These are phyloP conservation scores for Lithospermum erythrorhizon DNA, from an alignment of 257 asterid species.

Conservation along the genomic window DNA sequence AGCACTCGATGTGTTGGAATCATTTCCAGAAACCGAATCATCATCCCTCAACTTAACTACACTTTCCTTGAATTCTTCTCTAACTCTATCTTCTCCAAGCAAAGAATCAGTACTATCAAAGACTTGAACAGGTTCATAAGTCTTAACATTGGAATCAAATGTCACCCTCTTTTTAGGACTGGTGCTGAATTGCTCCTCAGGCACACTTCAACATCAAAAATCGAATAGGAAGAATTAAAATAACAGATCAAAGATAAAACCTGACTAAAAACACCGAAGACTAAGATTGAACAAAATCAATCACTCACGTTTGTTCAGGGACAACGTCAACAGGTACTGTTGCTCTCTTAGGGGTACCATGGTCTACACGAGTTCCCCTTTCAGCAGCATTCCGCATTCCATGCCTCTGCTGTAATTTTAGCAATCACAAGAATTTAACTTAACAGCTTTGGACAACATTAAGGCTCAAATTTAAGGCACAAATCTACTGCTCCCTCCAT, in stretches of 20 bases:
- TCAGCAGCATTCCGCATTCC: conserved; percentile 33
- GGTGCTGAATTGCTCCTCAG: conserved; percentile 42
- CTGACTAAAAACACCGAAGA: not conserved
- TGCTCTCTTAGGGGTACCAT: conserved; percentile 23
- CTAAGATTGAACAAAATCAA: conserved; percentile 1
- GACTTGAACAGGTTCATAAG: conserved; percentile 52
- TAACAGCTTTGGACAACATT: not conserved
- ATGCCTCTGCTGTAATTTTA: conserved; percentile 37
- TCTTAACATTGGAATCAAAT: conserved; percentile 58
- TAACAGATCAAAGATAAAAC: not conserved
- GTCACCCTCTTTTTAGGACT: conserved; percentile 69
- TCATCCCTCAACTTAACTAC: conserved; percentile 20
- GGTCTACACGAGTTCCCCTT: conserved; percentile 22
- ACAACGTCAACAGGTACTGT: conserved; percentile 18
- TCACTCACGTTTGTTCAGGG: conserved; percentile 42
- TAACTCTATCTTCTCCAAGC: conserved; percentile 21
- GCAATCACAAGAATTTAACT: not conserved
- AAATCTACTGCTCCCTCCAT: too few species aligned
- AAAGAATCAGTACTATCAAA: conserved; percentile 52
- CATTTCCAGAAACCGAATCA: conserved; percentile 35
- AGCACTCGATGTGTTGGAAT: conserved; percentile 50
- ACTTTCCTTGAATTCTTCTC: conserved; percentile 21
- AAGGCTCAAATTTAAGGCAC: too few species aligned
- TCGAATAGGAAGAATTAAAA: not conserved
- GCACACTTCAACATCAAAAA: conserved; percentile 27